These are phyloP conservation scores for Plasmodium fragile DNA, from an alignment of 169 alveolate species.

Conservation along the genomic window DNA sequence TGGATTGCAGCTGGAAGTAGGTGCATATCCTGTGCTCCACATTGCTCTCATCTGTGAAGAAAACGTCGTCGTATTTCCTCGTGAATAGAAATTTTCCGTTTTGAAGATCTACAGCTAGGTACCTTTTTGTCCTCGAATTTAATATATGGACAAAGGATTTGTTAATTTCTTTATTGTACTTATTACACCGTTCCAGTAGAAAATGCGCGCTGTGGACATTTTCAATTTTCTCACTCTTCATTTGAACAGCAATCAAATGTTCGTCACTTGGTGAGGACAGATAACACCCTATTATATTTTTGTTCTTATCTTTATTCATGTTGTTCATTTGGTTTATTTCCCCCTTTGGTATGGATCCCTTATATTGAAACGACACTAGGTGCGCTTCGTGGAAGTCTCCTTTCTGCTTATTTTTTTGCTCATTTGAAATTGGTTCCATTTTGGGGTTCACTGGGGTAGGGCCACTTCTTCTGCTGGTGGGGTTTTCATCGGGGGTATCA, in stretches of 20 bases:
- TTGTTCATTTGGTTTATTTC: neutral
- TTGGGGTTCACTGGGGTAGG: neutral
- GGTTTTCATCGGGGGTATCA: neutral
- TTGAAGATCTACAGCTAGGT: constrained; percentile 42
- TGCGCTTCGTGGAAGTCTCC: neutral
- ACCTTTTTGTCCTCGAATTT: constrained; percentile 37
- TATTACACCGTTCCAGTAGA: constrained; percentile 37
- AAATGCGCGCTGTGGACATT: constrained; percentile 21
- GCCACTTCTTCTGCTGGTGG: neutral
- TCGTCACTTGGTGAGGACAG: neutral
- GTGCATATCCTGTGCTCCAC: constrained; percentile 15
- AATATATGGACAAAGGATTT: constrained; percentile 55
- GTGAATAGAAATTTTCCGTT: constrained; percentile 14
- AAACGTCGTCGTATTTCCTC: constrained; percentile 39
- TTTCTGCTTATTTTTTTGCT: neutral
- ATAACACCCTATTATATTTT: constrained; percentile 31
- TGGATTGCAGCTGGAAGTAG: constrained; percentile 55
- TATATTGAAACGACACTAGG: constrained; percentile 52
- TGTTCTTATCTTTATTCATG: neutral
- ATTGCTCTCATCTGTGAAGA: constrained; percentile 12
- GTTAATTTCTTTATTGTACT: constrained; percentile 43
- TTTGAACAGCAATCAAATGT: constrained; percentile 19
- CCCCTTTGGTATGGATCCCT: constrained; percentile 54
- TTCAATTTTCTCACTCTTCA: constrained; percentile 25
- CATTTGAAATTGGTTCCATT: neutral